These are phyloP conservation scores for Pythium utonaiense DNA, from an alignment of 352 stramenopile species.

Conservation along the genomic window DNA sequence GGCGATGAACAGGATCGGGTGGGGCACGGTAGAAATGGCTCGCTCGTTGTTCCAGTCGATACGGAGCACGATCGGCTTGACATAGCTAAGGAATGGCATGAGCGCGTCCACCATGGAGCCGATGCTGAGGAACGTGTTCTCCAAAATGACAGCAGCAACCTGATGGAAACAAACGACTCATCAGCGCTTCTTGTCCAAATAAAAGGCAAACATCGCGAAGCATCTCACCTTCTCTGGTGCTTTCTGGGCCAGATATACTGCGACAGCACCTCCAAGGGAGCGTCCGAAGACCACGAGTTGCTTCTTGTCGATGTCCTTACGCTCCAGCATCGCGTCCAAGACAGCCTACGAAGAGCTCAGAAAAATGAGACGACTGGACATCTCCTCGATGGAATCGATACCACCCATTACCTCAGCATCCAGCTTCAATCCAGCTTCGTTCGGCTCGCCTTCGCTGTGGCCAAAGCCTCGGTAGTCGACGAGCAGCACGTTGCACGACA, in stretches of 20 bases:
- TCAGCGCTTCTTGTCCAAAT: no score
- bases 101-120: conserved; percentile 91
- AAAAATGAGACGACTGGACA: no score
- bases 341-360: conserved; percentile 63
- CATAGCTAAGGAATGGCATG: conserved; percentile 87
- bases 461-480: conserved; percentile 95
- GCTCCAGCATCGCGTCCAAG: conserved; percentile 69
- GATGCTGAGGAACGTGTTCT: conserved; percentile 96
- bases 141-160: conserved; percentile 89
- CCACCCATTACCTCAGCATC: conserved; percentile 90
- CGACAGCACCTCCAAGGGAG: conserved; percentile 90
- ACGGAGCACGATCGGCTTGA: conserved; percentile 89
- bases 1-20: conserved; percentile 91
- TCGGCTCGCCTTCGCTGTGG: conserved; percentile 84
- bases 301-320: conserved; percentile 76
- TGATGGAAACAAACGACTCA: conserved; percentile 18
- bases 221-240: conserved; percentile 49
- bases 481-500: conserved; percentile 88
- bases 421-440: conserved; percentile 87
- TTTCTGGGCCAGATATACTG: conserved; percentile 87
- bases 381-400: no score
- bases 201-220: no score
- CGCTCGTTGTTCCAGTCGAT: conserved; percentile 89
- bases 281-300: conserved; percentile 92
- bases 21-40: conserved; percentile 52